These are phyloP conservation scores for Rhizopogon vulgaris DNA, from an alignment of 768 basidiomycete species.

Conservation along the genomic window DNA sequence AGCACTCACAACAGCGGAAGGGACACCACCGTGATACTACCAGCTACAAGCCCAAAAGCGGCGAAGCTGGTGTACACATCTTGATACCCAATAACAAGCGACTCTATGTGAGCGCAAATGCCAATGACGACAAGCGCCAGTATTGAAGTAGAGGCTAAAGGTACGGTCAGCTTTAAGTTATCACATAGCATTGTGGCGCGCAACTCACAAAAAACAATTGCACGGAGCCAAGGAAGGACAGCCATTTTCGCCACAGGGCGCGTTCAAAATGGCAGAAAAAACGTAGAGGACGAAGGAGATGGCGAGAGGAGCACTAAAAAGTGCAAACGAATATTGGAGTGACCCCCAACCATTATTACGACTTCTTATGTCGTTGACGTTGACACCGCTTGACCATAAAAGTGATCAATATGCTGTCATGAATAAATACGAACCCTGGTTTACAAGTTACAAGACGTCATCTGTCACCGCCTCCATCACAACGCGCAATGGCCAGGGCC, in stretches of 20 bases:
- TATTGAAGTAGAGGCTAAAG: constrained; percentile 11
- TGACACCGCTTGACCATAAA: constrained; percentile 3
- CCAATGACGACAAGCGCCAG: constrained; percentile 15
- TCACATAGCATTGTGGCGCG: background rate
- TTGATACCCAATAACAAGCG: constrained; percentile 5
- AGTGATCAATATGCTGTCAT: background rate
- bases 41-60: constrained; percentile 11
- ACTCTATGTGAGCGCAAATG: constrained; percentile 15
- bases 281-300: background rate
- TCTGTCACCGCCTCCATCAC: background rate
- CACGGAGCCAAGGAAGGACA: constrained; percentile 20
- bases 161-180: background rate
- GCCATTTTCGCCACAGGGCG: constrained; percentile 9
- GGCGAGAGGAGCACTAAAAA: constrained; percentile 1
- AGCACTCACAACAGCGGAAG: constrained; percentile 20
- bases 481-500: background rate
- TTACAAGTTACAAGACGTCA: background rate
- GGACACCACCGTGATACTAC: constrained; percentile 12
- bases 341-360: background rate
- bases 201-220: constrained; percentile 16
- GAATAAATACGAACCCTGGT: background rate
- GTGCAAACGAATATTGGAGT: background rate
- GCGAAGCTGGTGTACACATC: constrained; percentile 4
- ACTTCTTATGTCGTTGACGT: background rate
- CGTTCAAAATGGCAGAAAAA: constrained; percentile 1